Evolutionary conservation across 441 rosid species (phyloP).

Genomic region (Bruguiera hainesii): DNA sequence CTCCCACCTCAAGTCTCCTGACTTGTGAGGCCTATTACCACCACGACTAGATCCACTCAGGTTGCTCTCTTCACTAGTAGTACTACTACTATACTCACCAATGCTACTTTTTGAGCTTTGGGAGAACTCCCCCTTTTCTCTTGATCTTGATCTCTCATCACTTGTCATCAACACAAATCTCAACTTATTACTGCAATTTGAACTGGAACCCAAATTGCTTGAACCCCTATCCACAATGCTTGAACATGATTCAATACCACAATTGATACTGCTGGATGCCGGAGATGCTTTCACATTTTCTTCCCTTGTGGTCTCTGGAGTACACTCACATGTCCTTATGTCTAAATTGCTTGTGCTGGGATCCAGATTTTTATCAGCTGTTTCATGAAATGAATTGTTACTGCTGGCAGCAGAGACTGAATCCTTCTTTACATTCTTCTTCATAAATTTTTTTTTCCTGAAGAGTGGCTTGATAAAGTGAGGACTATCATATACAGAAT

Average conservation of each 20-base stretch:
- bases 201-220: conserved; percentile 30
- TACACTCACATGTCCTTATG: conserved; percentile 16
- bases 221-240: conserved; percentile 31
- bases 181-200: conserved; percentile 27
- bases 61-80: conserved; percentile 56
- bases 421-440: conserved; percentile 55
- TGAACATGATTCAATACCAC: conserved; percentile 37
- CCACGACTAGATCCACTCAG: conserved; percentile 50
- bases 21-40: conserved; percentile 76
- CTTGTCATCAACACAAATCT: conserved; percentile 34
- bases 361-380: conserved; percentile 29
- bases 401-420: conserved; percentile 30
- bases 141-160: conserved; percentile 53
- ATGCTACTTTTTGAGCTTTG: conserved; percentile 89
- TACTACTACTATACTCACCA: conserved; percentile 67
- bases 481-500: conserved; percentile 30
- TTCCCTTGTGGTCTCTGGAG: conserved; percentile 29
- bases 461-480: conserved; percentile 50
- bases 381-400: conserved; percentile 25
- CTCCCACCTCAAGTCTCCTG: conserved; percentile 74
- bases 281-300: conserved; percentile 35
- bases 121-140: conserved; percentile 67
- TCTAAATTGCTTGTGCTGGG: conserved; percentile 36
- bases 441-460: conserved; percentile 44
- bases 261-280: conserved; percentile 32